These are phyloP conservation scores for Alternaria sp. DNA, from an alignment of 2,329 filamentous ascomycete genomes.

Conservation along the genomic window DNA sequence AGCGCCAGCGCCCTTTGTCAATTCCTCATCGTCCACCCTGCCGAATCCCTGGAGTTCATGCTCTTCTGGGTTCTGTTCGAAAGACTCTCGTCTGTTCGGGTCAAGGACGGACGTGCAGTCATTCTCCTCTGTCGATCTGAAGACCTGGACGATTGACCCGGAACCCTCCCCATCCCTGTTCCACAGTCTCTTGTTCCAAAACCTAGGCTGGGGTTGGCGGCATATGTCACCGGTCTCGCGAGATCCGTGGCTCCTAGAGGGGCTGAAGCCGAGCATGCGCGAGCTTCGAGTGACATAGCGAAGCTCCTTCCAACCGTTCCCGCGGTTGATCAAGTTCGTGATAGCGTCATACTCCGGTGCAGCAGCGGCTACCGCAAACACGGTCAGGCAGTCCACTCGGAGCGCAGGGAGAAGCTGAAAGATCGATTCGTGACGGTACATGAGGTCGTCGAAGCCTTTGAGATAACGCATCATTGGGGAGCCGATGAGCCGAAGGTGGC, in stretches of 20 bases:
- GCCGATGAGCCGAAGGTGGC: conserved; percentile 16
- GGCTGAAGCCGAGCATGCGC: conserved; percentile 22
- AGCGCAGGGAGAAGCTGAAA: conserved; percentile 22
- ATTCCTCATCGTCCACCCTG: conserved; percentile 15
- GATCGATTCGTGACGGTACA: conserved; percentile 20
- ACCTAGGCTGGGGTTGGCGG: conserved; percentile 16
- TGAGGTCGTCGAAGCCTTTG: conserved; percentile 21
- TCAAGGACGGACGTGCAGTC: conserved; percentile 13
- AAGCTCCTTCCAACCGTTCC: conserved; percentile 23
- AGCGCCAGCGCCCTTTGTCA: conserved; percentile 14
- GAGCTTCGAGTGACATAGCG: conserved; percentile 18
- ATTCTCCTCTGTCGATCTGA: conserved; percentile 12
- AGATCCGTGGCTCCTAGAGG: conserved; percentile 16
- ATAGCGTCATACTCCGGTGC: conserved; percentile 20
- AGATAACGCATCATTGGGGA: conserved; percentile 23
- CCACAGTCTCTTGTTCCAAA: conserved; percentile 13
- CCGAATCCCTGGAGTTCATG: conserved; percentile 9
- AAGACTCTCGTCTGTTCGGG: conserved; percentile 5
- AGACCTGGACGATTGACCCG: conserved; percentile 13
- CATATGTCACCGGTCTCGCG: conserved; percentile 18
- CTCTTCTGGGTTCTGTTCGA: conserved; percentile 14
- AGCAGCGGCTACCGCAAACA: conserved; percentile 16
- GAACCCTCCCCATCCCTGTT: conserved; percentile 13
- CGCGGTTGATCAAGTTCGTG: conserved; percentile 18
- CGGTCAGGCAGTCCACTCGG: conserved; percentile 16